Percentiles rank a stretch among this genome's conserved stretches.
Conservation (phyloP, 352 stramenopile genomes). For the Pythium volutum region DNA sequence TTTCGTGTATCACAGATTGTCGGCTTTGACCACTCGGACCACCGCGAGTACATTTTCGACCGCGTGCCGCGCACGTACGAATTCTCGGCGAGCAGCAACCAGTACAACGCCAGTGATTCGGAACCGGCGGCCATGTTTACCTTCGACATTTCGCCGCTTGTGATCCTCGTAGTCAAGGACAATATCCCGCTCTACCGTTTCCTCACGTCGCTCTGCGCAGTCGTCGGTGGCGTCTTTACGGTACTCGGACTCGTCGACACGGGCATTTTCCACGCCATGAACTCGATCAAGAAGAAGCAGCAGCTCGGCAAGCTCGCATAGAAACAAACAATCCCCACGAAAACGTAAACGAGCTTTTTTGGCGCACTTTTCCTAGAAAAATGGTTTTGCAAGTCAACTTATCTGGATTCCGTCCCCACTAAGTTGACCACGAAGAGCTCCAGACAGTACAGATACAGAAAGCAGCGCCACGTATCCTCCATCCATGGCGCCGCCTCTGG, state of each 20-base stretch:
- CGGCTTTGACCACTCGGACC: conserved; percentile 67
- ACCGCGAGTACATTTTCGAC: conserved; percentile 48
- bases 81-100: conserved; percentile 72
- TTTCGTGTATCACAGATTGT: conserved; percentile 52
- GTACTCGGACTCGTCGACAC: conserved; percentile 79
- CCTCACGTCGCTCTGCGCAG: conserved; percentile 75
- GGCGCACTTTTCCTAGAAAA: neutral
- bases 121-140: conserved; percentile 67
- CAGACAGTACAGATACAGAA: neutral
- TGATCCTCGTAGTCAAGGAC: conserved; percentile 66
- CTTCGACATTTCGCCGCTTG: conserved; percentile 80
- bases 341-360: conserved; percentile 5
- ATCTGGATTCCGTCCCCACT: neutral
- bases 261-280: conserved; percentile 74
- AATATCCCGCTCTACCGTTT: conserved; percentile 80
- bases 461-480: conserved; percentile 1
- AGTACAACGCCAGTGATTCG: conserved; percentile 64
- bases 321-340: neutral
- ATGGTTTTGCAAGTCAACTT: neutral
- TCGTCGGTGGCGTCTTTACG: conserved; percentile 80
- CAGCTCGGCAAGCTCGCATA: conserved; percentile 71
- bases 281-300: conserved; percentile 85
- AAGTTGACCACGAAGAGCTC: conserved; percentile 1
- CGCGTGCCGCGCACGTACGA: conserved; percentile 60
- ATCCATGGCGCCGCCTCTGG: neutral